These are phyloP conservation scores for Delonix regia DNA, from an alignment of 306 rosid species.

Conservation along the genomic window DNA sequence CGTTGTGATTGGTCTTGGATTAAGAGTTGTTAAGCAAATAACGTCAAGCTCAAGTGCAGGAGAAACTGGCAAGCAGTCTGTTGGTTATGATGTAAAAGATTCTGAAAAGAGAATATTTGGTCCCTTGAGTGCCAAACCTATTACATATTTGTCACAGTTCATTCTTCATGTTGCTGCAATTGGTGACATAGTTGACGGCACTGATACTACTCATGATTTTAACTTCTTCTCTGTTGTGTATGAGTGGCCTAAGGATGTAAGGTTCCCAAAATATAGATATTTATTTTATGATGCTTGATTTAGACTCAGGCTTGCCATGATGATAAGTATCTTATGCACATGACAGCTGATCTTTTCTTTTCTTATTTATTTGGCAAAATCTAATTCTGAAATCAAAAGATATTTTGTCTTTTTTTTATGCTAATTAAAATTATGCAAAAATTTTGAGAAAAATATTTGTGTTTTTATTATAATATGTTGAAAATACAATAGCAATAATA, in stretches of 20 bases:
- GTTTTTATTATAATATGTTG: constrained; percentile 18
- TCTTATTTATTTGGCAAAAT: background rate
- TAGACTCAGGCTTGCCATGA: constrained; percentile 9
- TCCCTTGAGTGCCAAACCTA: constrained; percentile 79
- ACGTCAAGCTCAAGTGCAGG: constrained; percentile 59
- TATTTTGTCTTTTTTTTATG: background rate
- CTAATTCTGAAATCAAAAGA: constrained; percentile 6
- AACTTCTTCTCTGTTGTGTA: constrained; percentile 89
- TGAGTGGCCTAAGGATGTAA: constrained; percentile 99
- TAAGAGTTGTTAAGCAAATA: constrained; percentile 70
- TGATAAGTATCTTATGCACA: constrained; percentile 21
- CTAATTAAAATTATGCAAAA: constrained; percentile 15
- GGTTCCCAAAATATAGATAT: constrained; percentile 49
- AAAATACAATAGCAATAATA: background rate
- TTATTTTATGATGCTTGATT: constrained; percentile 34
- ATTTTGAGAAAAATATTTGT: constrained; percentile 9
- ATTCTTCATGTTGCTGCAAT: constrained; percentile 95
- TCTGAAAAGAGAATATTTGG: constrained; percentile 81
- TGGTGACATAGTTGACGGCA: constrained; percentile 97
- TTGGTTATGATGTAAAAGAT: constrained; percentile 81
- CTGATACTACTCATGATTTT: constrained; percentile 97
- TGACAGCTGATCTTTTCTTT: constrained; percentile 8
- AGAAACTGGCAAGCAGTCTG: constrained; percentile 59
- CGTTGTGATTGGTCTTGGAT: constrained; percentile 84
- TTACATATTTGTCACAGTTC: constrained; percentile 88